phyloP scores from a whole-genome alignment of 768 basidiomycete genomes.

The Macrocybe gigantea region DNA sequence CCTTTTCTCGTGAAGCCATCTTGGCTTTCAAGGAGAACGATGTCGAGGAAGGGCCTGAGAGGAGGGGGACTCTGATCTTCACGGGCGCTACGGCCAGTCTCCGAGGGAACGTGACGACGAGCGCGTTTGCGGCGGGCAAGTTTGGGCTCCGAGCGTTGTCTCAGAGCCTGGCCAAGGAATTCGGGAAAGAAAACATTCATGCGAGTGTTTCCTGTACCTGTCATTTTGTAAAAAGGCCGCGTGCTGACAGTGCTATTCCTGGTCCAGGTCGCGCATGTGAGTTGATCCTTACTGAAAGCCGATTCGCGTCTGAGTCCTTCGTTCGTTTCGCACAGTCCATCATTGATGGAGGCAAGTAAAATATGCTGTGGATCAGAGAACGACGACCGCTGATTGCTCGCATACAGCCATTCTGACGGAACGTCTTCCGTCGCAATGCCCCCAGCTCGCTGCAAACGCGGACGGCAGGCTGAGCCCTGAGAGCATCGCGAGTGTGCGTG shows the following conservation, averaged over 20 bases:
- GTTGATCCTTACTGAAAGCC: background rate
- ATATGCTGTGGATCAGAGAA: conserved; percentile 11
- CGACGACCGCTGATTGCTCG: background rate
- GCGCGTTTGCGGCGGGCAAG: conserved; percentile 61
- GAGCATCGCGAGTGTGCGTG: conserved; percentile 56
- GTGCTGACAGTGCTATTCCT: too few species aligned
- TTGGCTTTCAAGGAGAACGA: conserved; percentile 54
- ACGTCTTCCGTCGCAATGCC: conserved; percentile 15
- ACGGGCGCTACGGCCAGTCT: conserved; percentile 68
- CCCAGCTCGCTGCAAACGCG: conserved; percentile 35
- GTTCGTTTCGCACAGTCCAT: conserved; percentile 19
- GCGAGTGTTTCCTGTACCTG: conserved; percentile 28
- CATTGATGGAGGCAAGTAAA: conserved; percentile 46
- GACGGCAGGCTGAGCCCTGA: conserved; percentile 50
- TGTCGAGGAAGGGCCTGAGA: conserved; percentile 38
- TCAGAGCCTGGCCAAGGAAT: conserved; percentile 69
- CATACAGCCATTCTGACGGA: conserved; percentile 27
- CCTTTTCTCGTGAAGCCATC: conserved; percentile 58
- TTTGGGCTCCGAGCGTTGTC: conserved; percentile 54
- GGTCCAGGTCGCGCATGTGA: background rate
- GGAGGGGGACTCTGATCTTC: conserved; percentile 61
- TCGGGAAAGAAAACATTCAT: conserved; percentile 68
- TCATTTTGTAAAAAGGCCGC: background rate
- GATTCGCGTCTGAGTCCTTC: conserved; percentile 24
- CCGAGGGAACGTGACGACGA: conserved; percentile 55